A percentile compares a stretch with the other conserved stretches of the same genome.
These are phyloP conservation scores for Solioccasus polychromus DNA, from an alignment of 768 basidiomycete species.

Conservation along the genomic window DNA sequence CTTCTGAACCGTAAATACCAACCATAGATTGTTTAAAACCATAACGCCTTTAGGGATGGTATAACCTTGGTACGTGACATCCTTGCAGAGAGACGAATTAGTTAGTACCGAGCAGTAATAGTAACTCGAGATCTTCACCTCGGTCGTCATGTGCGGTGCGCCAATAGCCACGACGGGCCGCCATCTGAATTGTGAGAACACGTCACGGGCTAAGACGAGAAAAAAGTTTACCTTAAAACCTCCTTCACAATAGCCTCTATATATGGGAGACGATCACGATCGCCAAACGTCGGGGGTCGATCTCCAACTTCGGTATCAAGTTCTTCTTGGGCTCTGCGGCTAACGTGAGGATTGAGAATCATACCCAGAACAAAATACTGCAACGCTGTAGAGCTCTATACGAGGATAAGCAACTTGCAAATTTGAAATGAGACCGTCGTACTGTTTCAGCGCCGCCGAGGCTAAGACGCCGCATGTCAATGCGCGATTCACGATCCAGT, in stretches of 20 bases:
- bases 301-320: slow-evolving; percentile 3
- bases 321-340: slow-evolving; percentile 4
- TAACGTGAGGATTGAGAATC: slow-evolving; percentile 4
- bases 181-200: slow-evolving; percentile 2
- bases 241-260: slow-evolving; percentile 8
- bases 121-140: not conserved
- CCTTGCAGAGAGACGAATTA: not conserved
- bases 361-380: slow-evolving; percentile 6
- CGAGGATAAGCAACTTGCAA: not conserved
- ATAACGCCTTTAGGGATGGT: slow-evolving; percentile 5
- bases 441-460: slow-evolving; percentile 9
- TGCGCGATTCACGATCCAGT: not conserved
- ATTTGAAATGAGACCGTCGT: too few species aligned
- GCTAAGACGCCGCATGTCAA: not conserved
- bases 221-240: not conserved
- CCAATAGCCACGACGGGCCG: slow-evolving; percentile 5
- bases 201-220: not conserved
- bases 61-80: slow-evolving; percentile 1
- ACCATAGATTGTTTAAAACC: slow-evolving; percentile 4
- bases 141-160: slow-evolving; percentile 3
- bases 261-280: slow-evolving; percentile 7
- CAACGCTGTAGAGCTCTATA: slow-evolving; percentile 5
- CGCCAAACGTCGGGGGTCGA: slow-evolving; percentile 6
- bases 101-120: not conserved
- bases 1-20: not conserved